These are phyloP conservation scores for Ampelocalamus luodianensis DNA, from an alignment of 176 grass and related monocot species.

Conservation along the genomic window DNA sequence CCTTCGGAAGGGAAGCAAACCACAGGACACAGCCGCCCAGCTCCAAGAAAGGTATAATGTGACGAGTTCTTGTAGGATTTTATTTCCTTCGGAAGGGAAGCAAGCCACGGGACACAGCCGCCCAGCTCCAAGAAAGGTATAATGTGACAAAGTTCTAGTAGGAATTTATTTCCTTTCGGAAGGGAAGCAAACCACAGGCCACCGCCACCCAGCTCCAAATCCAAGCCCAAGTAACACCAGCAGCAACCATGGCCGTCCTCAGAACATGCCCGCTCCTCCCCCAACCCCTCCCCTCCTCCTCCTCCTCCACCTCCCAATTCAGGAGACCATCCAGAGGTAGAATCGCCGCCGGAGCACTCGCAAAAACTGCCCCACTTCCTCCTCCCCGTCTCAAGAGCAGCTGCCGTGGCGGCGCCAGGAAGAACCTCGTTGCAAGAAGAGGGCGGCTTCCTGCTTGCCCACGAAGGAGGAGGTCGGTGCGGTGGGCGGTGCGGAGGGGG, in stretches of 20 bases:
- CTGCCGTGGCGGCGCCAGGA: conserved; percentile 25
- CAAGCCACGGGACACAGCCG: too few species aligned
- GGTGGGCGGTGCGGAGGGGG: not conserved
- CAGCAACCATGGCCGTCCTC: conserved; percentile 46
- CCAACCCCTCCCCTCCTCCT: not conserved
- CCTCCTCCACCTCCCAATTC: not conserved
- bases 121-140: too few species aligned
- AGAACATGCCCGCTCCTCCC: conserved; percentile 14
- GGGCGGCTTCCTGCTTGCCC: conserved; percentile 29
- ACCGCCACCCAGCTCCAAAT: not conserved
- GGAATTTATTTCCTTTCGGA: too few species aligned
- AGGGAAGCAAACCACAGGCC: not conserved
- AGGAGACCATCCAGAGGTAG: not conserved
- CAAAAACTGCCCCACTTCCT: not conserved
- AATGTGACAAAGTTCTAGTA: too few species aligned
- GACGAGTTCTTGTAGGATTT: too few species aligned
- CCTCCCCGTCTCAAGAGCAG: not conserved
- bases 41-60: too few species aligned
- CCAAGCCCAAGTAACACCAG: not conserved
- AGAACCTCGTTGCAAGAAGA: not conserved
- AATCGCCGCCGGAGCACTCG: not conserved
- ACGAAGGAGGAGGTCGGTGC: conserved; percentile 45
- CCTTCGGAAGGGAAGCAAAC: too few species aligned
- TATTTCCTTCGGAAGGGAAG: too few species aligned
- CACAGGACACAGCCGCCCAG: too few species aligned